Base-by-base conservation (phyloP, 805 yeast species). In the Saccharomycopsis babjevae region DNA sequence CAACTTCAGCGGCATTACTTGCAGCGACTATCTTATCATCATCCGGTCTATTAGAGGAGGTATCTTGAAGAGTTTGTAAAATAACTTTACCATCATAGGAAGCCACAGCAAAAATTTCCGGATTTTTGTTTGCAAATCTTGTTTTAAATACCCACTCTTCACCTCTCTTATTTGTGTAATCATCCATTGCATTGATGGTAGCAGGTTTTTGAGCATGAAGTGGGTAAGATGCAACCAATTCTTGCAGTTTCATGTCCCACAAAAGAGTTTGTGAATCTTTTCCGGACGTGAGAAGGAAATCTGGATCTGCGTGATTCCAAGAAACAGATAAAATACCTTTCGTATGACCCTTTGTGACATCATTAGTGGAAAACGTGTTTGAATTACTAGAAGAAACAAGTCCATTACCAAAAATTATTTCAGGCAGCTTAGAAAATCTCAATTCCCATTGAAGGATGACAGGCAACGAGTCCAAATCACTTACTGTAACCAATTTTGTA, bases 111-210 rank as follows among this genome's bases (percentile, higher is more conserved):
- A 94, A 88, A 57, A 89, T 74, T 64, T 93, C 97, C 1, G 99
- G 99, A 34, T 88, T 82, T 28, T 78, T 72, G 50, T 97, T 96
- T 62, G 97, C 96, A 77, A 92, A 94, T 67, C 81, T 81, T 13
- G 97, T 82, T 74, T 89, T 84, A 75, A 91, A 94, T 15, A 89
- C 85, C 99, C 99, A 94, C 73, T 90, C 92, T 42, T 96, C 88
- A 15, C 52, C 52, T 46, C 52, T 46, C 28, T 46, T 46, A 40
- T 96, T 82, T 13, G 96, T 82, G 40, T 54, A 59, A 22, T 58
- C 39, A 11, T 64, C 65, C 52, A 63, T 61, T 11, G 65, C 65
- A 57, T 63, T 63, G 57, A 63, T 59, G 5, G 64, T 61, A 3
- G 65, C 57, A 11, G 58, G 50, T 22, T 54, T 28, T 22, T 46